Conservation (phyloP, 768 basidiomycete genomes). For the Leccinellum albellum region DNA sequence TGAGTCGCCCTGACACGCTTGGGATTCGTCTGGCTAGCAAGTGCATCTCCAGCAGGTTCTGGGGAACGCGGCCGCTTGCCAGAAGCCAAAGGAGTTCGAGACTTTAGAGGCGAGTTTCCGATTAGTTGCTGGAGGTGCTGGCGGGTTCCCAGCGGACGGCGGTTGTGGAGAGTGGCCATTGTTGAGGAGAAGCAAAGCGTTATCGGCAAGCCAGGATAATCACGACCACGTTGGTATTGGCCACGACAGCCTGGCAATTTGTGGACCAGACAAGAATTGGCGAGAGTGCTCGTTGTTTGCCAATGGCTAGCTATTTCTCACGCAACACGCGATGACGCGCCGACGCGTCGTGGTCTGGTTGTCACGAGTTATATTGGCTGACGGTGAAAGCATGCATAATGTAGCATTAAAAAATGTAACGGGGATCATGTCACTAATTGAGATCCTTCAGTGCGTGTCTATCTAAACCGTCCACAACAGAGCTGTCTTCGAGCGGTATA, state of each 20-base stretch:
- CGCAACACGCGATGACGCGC: constrained; percentile 22
- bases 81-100: constrained; percentile 31
- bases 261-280: not conserved
- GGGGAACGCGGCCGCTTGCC: constrained; percentile 51
- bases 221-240: not conserved
- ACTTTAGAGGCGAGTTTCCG: constrained; percentile 34
- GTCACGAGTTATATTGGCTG: not conserved
- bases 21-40: constrained; percentile 18
- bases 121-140: constrained; percentile 35
- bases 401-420: constrained; percentile 1
- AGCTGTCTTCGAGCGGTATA: constrained; percentile 7
- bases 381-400: constrained; percentile 1
- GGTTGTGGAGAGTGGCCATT: constrained; percentile 45
- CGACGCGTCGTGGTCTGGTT: constrained; percentile 17
- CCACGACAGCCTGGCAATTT: not conserved
- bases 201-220: constrained; percentile 4
- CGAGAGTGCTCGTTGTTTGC: constrained; percentile 5
- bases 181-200: not conserved
- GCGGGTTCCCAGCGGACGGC: constrained; percentile 47
- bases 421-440: constrained; percentile 15
- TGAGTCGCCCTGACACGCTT: constrained; percentile 46
- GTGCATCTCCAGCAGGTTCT: constrained; percentile 37
- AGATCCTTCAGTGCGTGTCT: constrained; percentile 24
- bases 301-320: constrained; percentile 18
- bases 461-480: constrained; percentile 12